Evolutionary conservation across 257 asterid genomes (phyloP), one percentile per base, ranked within the genome.

Genomic region (Penstemon barbatus): DNA sequence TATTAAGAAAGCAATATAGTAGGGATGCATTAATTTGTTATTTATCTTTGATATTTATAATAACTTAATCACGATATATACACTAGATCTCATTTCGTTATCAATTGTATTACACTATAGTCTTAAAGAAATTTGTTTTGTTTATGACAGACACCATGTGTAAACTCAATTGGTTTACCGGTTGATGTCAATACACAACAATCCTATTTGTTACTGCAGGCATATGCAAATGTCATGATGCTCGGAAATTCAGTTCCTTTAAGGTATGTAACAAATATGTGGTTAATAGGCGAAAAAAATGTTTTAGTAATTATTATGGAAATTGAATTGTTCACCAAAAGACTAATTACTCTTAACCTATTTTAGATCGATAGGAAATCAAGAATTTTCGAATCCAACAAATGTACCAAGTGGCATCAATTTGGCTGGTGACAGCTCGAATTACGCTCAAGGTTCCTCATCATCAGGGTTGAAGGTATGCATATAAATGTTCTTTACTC

Each of bases 311-410:
- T 25, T 25, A 25, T 25, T 25, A 25, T 2, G 2, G 2, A 25
- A 25, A 25, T 25, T 25, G 33, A 25, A 25, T 25, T 25, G 33
- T 25, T 25, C 33, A 25, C 33, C 33, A 25, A 25, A 25, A 25
- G 2, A 0, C 2, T 25, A 25, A 25, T 8, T 55, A 44, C n/a
- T 45, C 13, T 7, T 8, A n/a, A 33, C 4, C 7, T 10, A 9
- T 25, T 55, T 3, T 33, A 72, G 77, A 45, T 45, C 61, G 4
- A 38, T 57, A 19, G 66, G 37, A 7, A 40, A 46, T 57, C 68
- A 65, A 57, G 67, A 38, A 25, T 46, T 4, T 54, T 15, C 12
- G 63, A 66, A 19, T 41, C 40, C 71, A 54, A 15, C 33, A 3
- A 41, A 71, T 37, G 51, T 18, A 36, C 49, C 3, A 7, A 3